phyloP scores from a whole-genome alignment of 257 asterid species.

The Nicotiana attenuata region DNA sequence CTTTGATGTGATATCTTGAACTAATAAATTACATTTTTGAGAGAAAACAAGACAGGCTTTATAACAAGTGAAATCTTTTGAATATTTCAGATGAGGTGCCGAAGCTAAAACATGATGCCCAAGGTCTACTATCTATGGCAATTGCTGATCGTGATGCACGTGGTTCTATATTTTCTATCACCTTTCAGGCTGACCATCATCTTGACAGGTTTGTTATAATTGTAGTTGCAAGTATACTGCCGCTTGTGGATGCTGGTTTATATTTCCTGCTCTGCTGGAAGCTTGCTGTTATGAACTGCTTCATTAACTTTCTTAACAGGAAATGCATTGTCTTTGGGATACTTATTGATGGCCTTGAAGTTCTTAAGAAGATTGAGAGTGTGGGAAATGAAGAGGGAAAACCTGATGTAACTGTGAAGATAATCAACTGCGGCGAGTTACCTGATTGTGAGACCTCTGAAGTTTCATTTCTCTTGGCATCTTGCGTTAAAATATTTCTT shows the following conservation, averaged over 20 bases:
- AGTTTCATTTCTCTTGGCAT: constrained; percentile 8
- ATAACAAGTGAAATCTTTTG: constrained; percentile 17
- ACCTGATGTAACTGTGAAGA: constrained; percentile 88
- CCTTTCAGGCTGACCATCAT: constrained; percentile 87
- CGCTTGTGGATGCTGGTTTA: background rate
- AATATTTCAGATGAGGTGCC: constrained; percentile 69
- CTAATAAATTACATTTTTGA: background rate
- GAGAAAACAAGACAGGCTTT: background rate
- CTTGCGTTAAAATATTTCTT: background rate
- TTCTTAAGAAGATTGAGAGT: constrained; percentile 83
- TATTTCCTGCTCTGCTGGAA: background rate
- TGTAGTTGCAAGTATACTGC: background rate
- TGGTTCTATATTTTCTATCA: constrained; percentile 76
- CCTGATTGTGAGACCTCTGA: constrained; percentile 50
- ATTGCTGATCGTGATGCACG: constrained; percentile 85
- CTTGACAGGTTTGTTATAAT: constrained; percentile 67
- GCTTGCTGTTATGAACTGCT: background rate
- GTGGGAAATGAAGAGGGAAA: constrained; percentile 81
- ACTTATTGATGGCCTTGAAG: constrained; percentile 76
- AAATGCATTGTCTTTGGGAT: constrained; percentile 83
- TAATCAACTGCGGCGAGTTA: constrained; percentile 82
- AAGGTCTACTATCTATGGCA: constrained; percentile 90
- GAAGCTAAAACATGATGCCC: constrained; percentile 74
- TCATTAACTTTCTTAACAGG: constrained; percentile 39
- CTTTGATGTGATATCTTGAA: background rate